Base-by-base conservation (phyloP, 495 filamentous ascomycete genomes). In the Annulohypoxylon bovei region DNA sequence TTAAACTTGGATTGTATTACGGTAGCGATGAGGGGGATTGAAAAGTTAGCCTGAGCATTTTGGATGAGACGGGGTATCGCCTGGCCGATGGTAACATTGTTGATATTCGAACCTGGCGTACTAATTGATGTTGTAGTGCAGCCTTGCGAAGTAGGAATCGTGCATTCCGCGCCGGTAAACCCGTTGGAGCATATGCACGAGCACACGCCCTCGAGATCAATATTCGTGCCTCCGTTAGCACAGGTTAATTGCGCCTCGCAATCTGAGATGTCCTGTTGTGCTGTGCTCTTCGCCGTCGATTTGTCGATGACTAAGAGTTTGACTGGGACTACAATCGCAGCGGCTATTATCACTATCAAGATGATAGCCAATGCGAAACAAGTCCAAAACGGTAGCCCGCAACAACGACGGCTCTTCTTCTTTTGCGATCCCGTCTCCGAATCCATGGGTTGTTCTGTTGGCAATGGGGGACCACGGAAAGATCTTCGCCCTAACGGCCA, bases 161-260 rank as follows among this genome's bases (percentile, higher is more conserved):
- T 90, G 81, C 95, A 99, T 27, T 85, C 85, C 3, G 82, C 79
- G n/a, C 95, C 95, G 0, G 89, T 93, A 75, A 92, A 98, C 0
- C 94, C 93, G 69, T 93, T 92, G 5, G 88, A 84, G 73, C 95
- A 99, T 27, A 97, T 85, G 75, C 95, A 99, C 8, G 90, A 89
- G 80, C 95, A 98, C 35, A 86, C 76, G 6, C 86, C 83, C 33
- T 86, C 82, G 28, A 85, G 85, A 16, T 91, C 77, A 20, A 95
- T 84, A 39, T 87, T 93, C 7, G 89, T 88, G 16, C 95, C 95
- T 27, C 93, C 92, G 73, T 98, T 97, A 52, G 86, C 79, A 77
- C 95, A 98, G 1, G 84, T 68, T 27, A 85, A 54, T 52, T 81
- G 82, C 46, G 79, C 75, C 70, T 85, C 83, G 75, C 91, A 92